Base-by-base conservation (phyloP, 2,329 filamentous ascomycete genomes). In the Nemania sp. region DNA sequence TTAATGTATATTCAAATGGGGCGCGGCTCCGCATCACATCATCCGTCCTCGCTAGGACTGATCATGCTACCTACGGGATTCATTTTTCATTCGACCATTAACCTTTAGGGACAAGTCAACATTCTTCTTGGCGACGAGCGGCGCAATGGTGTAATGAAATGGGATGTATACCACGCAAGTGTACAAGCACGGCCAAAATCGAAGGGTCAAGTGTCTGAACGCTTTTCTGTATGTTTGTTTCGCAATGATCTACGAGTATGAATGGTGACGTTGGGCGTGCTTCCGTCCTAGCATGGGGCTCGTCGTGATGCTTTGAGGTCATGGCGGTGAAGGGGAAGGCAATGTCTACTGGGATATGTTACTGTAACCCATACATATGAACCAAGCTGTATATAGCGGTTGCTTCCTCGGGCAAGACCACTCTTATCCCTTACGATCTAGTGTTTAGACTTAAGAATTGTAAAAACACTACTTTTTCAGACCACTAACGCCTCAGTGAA, bases 101-200 rank as follows among this genome's bases (percentile, higher is more conserved):
- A n/a, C 23, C 43, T 57, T 51, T 44, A 39, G 26, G 41, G 30
- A 37, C 39, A 41, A 42, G 30, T 47, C 47, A 46, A 33, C 52
- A 39, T 44, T 50, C 19, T 44, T 39, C 46, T 51, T n/a, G n/a
- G n/a, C 44, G 34, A 46, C 11, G 40, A 57, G 47, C 43, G 57
- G 57, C 57, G 57, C 37, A 57, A 49, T 42, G 54, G 54, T 47
- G 47, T 52, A 57, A 43, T 39, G 37, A 49, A 45, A 42, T 17
- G 50, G 57, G 43, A 46, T 54, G 49, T 51, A 57, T 59, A 57
- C 43, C 50, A 54, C 54, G 49, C 31, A 39, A 17, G n/a, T n/a
- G n/a, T n/a, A n/a, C n/a, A n/a, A n/a, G n/a, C 31, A 28, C 33
- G 51, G 41, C 36, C 44, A 44, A 42, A 22, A 52, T 50, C 37